Percentiles rank a stretch among this genome's conserved stretches.
Conservation (phyloP, 352 stramenopile species). For the Globisporangium sylvaticum region DNA sequence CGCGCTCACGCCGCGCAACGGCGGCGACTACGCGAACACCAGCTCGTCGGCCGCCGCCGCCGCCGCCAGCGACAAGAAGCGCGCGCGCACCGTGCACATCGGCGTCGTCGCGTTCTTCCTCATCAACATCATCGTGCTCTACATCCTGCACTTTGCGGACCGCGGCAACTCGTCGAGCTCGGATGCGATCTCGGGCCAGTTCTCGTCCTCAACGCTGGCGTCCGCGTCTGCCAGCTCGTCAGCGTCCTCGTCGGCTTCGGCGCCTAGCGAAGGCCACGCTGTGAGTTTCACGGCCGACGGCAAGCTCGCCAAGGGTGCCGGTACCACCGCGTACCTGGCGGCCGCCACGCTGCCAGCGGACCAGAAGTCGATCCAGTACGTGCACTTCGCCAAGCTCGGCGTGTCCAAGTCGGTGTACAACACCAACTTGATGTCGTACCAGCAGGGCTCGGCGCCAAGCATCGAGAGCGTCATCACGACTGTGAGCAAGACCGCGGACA, state of each 20-base stretch:
- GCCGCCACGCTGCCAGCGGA: conserved; percentile 39
- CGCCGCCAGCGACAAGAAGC: conserved; percentile 20
- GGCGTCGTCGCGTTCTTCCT: conserved; percentile 52
- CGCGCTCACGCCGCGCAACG: conserved; percentile 44
- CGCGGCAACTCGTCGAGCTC: conserved; percentile 25
- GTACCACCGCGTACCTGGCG: conserved; percentile 67
- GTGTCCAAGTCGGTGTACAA: conserved; percentile 38
- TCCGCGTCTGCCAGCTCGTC: conserved; percentile 16
- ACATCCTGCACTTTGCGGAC: conserved; percentile 79
- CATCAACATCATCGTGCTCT: conserved; percentile 81
- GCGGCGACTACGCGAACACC: conserved; percentile 27
- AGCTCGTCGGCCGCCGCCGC: conserved; percentile 1
- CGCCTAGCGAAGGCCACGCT: conserved; percentile 38
- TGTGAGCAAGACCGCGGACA: conserved; percentile 28
- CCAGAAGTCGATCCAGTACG: conserved; percentile 44
- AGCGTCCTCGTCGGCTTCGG: conserved; percentile 5
- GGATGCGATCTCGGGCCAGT: conserved; percentile 28
- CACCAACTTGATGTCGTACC: conserved; percentile 61
- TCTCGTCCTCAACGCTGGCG: conserved; percentile 32
- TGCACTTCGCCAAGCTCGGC: conserved; percentile 55
- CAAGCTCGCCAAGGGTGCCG: conserved; percentile 48
- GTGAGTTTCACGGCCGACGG: conserved; percentile 59
- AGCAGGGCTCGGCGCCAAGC: conserved; percentile 36
- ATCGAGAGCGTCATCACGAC: conserved; percentile 52
- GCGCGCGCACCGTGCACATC: conserved; percentile 28